phyloP scores from a whole-genome alignment of 139 green algal species.

The Spirogloea muscicola region DNA sequence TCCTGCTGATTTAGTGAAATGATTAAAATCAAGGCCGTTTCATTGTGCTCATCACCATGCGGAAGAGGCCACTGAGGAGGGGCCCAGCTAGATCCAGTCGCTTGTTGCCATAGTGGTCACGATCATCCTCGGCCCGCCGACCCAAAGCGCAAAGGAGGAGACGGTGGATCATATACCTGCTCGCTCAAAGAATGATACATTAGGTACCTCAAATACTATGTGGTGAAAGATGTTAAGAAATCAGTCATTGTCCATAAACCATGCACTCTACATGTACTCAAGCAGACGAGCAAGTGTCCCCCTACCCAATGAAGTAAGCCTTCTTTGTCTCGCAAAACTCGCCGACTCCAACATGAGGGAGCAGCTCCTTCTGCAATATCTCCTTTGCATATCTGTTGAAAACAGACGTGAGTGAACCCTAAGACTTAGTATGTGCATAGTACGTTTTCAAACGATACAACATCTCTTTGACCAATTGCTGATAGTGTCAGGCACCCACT shows the following conservation, averaged over 20 bases:
- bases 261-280: not conserved
- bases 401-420: too few species aligned
- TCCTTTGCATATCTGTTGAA: conserved; percentile 53
- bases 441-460: too few species aligned
- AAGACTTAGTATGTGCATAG: too few species aligned
- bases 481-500: too few species aligned
- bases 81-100: conserved; percentile 71
- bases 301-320: conserved; percentile 54
- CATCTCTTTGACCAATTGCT: too few species aligned
- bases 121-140: conserved; percentile 71
- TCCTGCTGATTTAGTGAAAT: too few species aligned
- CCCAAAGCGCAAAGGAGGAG: conserved; percentile 54
- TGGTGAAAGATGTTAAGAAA: not conserved
- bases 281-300: too few species aligned
- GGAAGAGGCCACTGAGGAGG: conserved; percentile 54
- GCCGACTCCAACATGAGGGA: conserved; percentile 57
- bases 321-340: conserved; percentile 62
- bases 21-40: too few species aligned
- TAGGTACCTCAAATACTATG: not conserved
- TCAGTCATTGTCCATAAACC: not conserved
- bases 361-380: conserved; percentile 59
- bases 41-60: conserved; percentile 81
- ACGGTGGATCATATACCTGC: conserved; percentile 57
- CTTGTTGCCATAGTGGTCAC: conserved; percentile 99
- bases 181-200: not conserved